A percentile compares a stretch with the other conserved stretches of the same genome.
Conservation (phyloP, 371 early-diverging fungal species). For the Rhizopus arrhizus region DNA sequence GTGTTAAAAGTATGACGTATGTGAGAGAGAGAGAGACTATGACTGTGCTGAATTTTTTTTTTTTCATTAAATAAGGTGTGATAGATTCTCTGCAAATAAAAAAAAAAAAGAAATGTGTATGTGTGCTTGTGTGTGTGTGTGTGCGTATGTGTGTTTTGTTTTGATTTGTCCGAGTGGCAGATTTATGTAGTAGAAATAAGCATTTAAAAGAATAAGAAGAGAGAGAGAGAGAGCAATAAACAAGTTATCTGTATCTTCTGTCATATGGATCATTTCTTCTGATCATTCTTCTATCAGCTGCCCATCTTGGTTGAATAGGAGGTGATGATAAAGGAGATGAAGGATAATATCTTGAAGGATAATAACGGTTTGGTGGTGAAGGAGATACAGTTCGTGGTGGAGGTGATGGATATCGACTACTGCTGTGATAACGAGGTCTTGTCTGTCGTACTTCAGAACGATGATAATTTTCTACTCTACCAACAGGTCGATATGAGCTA, state of each 20-base stretch:
- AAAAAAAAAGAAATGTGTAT: neutral
- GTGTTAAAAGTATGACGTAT: too few relatives aligned
- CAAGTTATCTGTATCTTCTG: conserved; percentile 5
- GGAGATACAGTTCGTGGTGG: conserved; percentile 1
- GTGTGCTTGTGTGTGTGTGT: neutral
- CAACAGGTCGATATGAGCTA: neutral
- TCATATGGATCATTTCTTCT: conserved; percentile 4
- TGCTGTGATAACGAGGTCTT: too few relatives aligned
- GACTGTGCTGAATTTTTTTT: too few relatives aligned
- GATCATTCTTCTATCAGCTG: neutral
- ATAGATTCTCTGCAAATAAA: too few relatives aligned
- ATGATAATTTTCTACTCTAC: conserved; percentile 1
- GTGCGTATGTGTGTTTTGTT: neutral
- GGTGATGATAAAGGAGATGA: conserved; percentile 1
- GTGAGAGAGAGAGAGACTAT: too few relatives aligned
- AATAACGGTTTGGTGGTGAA: conserved; percentile 7
- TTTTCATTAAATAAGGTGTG: too few relatives aligned
- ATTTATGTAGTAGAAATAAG: neutral
- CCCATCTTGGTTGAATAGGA: conserved; percentile 7
- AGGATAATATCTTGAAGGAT: neutral
- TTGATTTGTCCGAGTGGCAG: neutral
- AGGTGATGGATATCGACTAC: neutral
- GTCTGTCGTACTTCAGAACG: neutral
- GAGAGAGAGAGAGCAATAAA: neutral
- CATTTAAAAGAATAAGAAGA: neutral